Conservation (phyloP, 2,329 filamentous ascomycete species). For the Fusarium beomiforme region DNA sequence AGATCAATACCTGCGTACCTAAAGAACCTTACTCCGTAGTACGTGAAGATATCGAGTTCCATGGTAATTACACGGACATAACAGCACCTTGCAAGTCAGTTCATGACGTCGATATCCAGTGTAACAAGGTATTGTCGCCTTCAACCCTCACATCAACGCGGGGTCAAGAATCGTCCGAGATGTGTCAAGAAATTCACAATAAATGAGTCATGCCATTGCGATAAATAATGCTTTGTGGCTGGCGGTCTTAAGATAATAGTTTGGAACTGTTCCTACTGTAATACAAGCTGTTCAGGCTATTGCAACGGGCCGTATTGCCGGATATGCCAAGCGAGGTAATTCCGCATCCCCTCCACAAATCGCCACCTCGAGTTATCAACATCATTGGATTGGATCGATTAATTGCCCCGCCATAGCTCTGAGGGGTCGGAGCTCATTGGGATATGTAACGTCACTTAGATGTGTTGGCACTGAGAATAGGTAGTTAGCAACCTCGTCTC, state of each 20-base stretch:
- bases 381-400: slow-evolving; percentile 7
- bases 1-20: no score
- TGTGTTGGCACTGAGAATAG: background rate
- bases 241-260: background rate
- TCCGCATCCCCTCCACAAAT: slow-evolving; percentile 10
- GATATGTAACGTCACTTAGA: slow-evolving; percentile 24
- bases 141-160: background rate
- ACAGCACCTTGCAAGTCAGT: background rate
- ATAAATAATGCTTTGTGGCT: background rate
- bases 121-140: background rate
- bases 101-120: background rate
- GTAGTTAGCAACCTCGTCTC: background rate
- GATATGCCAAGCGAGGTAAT: slow-evolving; percentile 25
- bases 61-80: slow-evolving; percentile 8
- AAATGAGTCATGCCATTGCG: background rate
- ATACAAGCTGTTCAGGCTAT: background rate
- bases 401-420: slow-evolving; percentile 26
- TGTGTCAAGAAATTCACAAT: background rate
- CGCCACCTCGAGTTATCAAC: background rate
- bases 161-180: background rate
- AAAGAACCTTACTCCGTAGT: no score
- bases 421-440: slow-evolving; percentile 19
- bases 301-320: slow-evolving; percentile 2
- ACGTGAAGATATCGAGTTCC: background rate
- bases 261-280: background rate